Base-by-base conservation (phyloP, 2,329 filamentous ascomycete species). In the Amauroascus verrucosus region DNA sequence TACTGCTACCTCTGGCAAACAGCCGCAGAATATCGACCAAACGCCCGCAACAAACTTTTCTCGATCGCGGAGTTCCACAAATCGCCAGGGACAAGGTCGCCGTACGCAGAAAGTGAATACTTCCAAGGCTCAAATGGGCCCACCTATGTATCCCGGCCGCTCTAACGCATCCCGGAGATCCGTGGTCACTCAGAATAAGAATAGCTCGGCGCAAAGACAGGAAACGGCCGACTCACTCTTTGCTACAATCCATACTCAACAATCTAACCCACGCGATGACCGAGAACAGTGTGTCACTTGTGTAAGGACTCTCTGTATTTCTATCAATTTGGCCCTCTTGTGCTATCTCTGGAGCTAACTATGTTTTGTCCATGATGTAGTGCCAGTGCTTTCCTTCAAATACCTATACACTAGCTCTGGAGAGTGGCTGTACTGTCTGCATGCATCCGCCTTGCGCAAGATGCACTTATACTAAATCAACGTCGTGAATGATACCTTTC, bases 371-470 rank as follows among this genome's bases (percentile, higher is more conserved):
- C 35, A 4, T 11, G 6, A 47, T 28, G 8, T 18, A 57, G 55
- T 57, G 55, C 43, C 48, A 54, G 18, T 57, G 56, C 30, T 14
- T 0, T 6, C 35, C 13, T 18, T n/a, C 16, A 38, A 52, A 20
- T 38, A 55, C 49, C 37, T 55, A 46, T 48, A 48, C 28, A 8
- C 32, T 53, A 1, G 49, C 26, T 13, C 46, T 46, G 16, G 47
- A 55, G 24, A 44, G 5, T 6, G 16, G 22, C n/a, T 57, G 56
- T 40, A 48, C 51, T 18, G 14, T 41, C n/a, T 57, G 56, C 44
- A 24, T 47, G n/a, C 56, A 57, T 51, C 13, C 16, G 24, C 56
- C 56, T 33, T 57, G 56, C 30, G 7, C 6, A 24, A 11, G 35
- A 35, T 57, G 56, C 32, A 38, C 6, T 6, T 30, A 28, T 30